Evolutionary conservation across 495 filamentous ascomycete genomes (phyloP).

Genomic region (Sporormia fimetaria): DNA sequence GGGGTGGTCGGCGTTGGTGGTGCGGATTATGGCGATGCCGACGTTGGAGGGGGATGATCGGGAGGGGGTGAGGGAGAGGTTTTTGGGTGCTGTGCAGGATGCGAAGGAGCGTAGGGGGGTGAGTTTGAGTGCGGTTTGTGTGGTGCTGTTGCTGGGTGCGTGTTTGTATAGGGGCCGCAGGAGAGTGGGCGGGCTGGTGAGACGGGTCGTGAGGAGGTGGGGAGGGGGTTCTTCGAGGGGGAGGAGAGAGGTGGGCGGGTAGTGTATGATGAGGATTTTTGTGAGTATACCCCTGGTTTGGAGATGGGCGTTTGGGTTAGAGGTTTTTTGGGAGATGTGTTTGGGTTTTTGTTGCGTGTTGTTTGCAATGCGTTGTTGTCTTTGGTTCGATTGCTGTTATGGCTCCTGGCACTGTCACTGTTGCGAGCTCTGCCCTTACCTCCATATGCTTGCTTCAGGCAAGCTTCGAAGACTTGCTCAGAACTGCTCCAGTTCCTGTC

Average conservation of each 20-base stretch:
- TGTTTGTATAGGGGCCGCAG: background rate
- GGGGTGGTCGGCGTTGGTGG: slow-evolving; percentile 88
- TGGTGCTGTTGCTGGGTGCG: too few relatives aligned
- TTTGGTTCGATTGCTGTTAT: too few relatives aligned
- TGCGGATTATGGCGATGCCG: slow-evolving; percentile 32
- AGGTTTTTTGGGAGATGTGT: background rate
- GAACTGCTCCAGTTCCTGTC: too few relatives aligned
- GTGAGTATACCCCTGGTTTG: slow-evolving; percentile 2
- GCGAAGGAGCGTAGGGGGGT: too few relatives aligned
- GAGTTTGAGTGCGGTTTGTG: too few relatives aligned
- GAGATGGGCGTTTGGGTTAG: background rate
- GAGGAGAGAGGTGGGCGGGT: slow-evolving; percentile 1
- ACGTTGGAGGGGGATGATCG: slow-evolving; percentile 2
- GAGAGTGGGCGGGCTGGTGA: slow-evolving; percentile 2
- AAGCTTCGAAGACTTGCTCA: too few relatives aligned
- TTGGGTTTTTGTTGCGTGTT: too few relatives aligned
- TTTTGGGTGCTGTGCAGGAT: background rate
- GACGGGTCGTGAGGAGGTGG: background rate
- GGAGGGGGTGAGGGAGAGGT: slow-evolving; percentile 1
- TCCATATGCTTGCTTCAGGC: too few relatives aligned
- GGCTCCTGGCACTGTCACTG: too few relatives aligned
- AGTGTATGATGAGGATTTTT: slow-evolving; percentile 8
- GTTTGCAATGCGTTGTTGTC: too few relatives aligned
- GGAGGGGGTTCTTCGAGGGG: slow-evolving; percentile 7
- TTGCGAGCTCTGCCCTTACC: too few relatives aligned